These are phyloP conservation scores for Isochrysis galbana DNA, from an alignment of 78 protist genomes.

Conservation along the genomic window DNA sequence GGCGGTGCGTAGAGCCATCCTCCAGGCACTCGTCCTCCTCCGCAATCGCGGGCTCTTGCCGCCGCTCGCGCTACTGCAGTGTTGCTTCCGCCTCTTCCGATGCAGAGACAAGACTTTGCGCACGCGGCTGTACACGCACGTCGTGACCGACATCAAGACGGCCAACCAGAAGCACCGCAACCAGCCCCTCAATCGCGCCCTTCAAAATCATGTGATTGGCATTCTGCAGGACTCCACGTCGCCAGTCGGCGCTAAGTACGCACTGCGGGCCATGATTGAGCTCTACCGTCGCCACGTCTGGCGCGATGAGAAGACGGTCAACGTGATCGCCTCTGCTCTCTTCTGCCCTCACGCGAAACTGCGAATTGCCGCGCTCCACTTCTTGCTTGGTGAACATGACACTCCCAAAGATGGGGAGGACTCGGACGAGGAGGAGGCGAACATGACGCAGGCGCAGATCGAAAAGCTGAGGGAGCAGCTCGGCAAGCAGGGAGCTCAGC, in stretches of 20 bases:
- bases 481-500: background rate
- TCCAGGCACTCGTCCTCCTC: constrained; percentile 67
- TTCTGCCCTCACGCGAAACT: constrained; percentile 63
- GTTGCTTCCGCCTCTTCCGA: constrained; percentile 85
- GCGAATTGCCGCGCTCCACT: constrained; percentile 59
- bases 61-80: constrained; percentile 43
- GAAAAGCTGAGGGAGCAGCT: background rate
- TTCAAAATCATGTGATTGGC: constrained; percentile 59
- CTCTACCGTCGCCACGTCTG: constrained; percentile 76
- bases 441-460: background rate
- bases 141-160: constrained; percentile 73
- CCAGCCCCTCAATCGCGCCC: background rate
- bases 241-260: constrained; percentile 60
- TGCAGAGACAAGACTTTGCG: constrained; percentile 79
- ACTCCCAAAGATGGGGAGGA: constrained; percentile 40
- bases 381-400: constrained; percentile 58
- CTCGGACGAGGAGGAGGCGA: constrained; percentile 37
- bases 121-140: constrained; percentile 38
- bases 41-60: constrained; percentile 56
- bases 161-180: constrained; percentile 68
- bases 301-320: constrained; percentile 81
- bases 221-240: constrained; percentile 66
- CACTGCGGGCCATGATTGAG: constrained; percentile 81
- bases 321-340: constrained; percentile 78
- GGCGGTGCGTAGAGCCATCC: constrained; percentile 56